phyloP scores from a whole-genome alignment of 495 filamentous ascomycete genomes.

The Lepidopterella palustris region DNA sequence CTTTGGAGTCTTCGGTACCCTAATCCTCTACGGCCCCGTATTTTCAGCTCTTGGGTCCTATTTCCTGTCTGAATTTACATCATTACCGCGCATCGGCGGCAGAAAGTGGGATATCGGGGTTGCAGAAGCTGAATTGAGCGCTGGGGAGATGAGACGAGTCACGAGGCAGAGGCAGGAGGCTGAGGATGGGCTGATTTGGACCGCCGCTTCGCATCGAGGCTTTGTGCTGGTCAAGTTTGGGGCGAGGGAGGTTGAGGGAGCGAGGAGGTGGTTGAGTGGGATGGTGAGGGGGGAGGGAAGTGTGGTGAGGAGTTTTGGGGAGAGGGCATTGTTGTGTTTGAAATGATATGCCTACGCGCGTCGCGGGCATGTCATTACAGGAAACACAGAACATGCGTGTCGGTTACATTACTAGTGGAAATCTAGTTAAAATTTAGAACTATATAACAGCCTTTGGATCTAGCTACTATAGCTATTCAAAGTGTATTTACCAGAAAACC shows the following conservation, averaged over 20 bases:
- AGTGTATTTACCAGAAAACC: background rate
- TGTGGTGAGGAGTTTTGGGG: conserved; percentile 54
- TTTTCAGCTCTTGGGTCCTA: conserved; percentile 59
- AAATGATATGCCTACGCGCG: conserved; percentile 20
- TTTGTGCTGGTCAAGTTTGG: conserved; percentile 87
- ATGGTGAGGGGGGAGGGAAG: conserved; percentile 54
- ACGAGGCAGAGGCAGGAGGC: conserved; percentile 47
- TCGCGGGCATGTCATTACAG: too few species aligned
- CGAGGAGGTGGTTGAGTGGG: conserved; percentile 52
- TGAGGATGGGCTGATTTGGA: conserved; percentile 66
- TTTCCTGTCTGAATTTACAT: conserved; percentile 67
- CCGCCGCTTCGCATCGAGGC: conserved; percentile 71
- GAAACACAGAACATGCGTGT: too few species aligned
- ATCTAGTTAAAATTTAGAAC: too few species aligned
- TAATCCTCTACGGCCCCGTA: conserved; percentile 71
- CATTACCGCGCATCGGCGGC: conserved; percentile 75
- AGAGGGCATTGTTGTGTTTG: conserved; percentile 56
- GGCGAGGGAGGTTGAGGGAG: conserved; percentile 55
- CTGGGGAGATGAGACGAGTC: conserved; percentile 37
- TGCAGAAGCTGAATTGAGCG: conserved; percentile 31
- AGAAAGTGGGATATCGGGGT: conserved; percentile 59
- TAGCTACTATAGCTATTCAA: background rate
- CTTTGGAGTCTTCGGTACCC: conserved; percentile 67
- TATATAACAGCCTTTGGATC: too few species aligned
- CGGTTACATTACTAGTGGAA: too few species aligned